Percentiles rank a stretch among this genome's conserved stretches.
Conservation (phyloP, 345 rosid species). For the Erodium maritimum region DNA sequence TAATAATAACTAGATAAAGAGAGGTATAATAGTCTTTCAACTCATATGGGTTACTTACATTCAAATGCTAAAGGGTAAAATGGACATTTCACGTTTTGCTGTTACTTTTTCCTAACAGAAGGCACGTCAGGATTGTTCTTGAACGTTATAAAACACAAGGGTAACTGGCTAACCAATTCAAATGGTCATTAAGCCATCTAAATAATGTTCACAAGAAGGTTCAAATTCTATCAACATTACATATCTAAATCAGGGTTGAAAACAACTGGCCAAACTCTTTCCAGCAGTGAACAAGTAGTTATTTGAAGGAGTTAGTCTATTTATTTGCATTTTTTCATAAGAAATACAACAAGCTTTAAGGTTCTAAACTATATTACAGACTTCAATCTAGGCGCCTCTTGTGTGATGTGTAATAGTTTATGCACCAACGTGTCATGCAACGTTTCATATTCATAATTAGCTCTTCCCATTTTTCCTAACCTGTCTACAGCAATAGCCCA, state of each 20-base stretch:
- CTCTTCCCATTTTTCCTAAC: slow-evolving; percentile 20
- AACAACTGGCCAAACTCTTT: background rate
- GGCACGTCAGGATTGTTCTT: too few relatives aligned
- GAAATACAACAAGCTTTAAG: background rate
- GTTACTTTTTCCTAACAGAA: too few relatives aligned
- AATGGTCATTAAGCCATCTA: too few relatives aligned
- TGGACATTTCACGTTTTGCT: too few relatives aligned
- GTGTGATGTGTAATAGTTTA: background rate
- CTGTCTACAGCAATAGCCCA: slow-evolving; percentile 89
- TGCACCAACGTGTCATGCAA: background rate
- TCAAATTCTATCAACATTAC: background rate
- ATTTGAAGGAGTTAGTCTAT: background rate
- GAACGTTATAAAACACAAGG: too few relatives aligned
- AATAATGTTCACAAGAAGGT: background rate
- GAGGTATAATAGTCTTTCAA: too few relatives aligned
- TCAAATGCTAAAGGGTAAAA: too few relatives aligned
- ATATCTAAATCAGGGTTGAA: background rate
- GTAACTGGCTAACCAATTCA: too few relatives aligned
- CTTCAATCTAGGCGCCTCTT: background rate
- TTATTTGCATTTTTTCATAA: background rate
- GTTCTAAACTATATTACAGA: background rate
- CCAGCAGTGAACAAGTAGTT: background rate
- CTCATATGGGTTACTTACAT: too few relatives aligned
- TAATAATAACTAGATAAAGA: too few relatives aligned
- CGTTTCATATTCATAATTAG: background rate